Percentiles rank a stretch among this genome's conserved stretches.
phyloP scores from a whole-genome alignment of 768 basidiomycete species.

The Clathrus columnatus region DNA sequence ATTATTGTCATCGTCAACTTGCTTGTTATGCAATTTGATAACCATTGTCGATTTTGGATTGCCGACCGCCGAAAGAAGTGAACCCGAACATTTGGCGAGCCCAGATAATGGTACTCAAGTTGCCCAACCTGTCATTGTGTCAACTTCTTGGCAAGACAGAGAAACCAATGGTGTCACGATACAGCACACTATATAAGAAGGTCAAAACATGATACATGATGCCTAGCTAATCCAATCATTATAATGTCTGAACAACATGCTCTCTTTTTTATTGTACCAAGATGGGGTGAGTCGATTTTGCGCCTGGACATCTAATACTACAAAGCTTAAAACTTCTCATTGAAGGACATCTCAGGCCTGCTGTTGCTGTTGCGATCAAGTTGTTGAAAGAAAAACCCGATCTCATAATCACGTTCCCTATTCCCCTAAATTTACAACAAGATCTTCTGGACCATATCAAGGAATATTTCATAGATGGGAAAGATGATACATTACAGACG shows the following conservation, averaged over 20 bases:
- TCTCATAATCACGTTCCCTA: neutral
- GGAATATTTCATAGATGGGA: neutral
- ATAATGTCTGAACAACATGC: neutral
- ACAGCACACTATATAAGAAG: too few species aligned
- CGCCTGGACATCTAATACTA: neutral
- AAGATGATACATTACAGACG: neutral
- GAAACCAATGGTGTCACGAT: too few species aligned
- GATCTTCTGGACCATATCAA: neutral
- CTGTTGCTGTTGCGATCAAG: neutral
- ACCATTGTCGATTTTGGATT: too few species aligned
- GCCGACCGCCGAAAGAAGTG: too few species aligned
- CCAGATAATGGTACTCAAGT: too few species aligned
- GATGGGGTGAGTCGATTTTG: neutral
- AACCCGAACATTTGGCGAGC: too few species aligned
- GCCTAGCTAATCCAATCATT: too few species aligned
- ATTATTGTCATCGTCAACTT: too few species aligned
- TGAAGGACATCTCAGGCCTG: conserved; percentile 2
- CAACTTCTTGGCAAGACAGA: too few species aligned
- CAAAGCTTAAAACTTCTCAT: neutral
- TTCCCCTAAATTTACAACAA: neutral
- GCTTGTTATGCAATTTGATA: too few species aligned
- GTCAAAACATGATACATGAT: too few species aligned
- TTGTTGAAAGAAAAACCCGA: neutral
- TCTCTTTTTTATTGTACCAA: neutral
- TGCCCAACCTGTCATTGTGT: too few species aligned